Base-by-base conservation (phyloP, 176 grass and related monocot species). In the Pontederia crassipes region DNA sequence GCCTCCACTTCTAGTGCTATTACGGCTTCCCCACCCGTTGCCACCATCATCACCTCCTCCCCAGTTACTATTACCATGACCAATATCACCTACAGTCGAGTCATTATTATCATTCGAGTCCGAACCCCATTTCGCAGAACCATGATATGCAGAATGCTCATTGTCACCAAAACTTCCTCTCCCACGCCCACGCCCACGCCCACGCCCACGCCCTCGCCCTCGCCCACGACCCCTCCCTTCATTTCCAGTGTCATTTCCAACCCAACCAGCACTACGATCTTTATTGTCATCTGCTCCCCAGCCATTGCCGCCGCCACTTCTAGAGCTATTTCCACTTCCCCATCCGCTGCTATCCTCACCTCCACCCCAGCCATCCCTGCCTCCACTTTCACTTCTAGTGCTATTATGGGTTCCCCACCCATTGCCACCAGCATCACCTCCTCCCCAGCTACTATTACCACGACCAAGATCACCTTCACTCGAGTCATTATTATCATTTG, bases 141-240 rank as follows among this genome's bases (percentile, higher is more conserved):
- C 20, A 24, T 24, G 20, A 24, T 24, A 1, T 0, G 20, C 20
- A 24, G 20, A 24, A 24, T 24, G 20, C 20, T 24, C 20, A 24
- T 24, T 77, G 47, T 40, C 48, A 15, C 71, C 74, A 47, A 81
- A 83, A 75, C 74, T 71, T 26, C 72, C 80, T n/a, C 74, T 74
- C 20, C 80, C 75, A 18, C 58, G 67, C 12, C 63, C 67, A 17
- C 61, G 73, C 20, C 73, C 79, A 20, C 74, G 74, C 4, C n/a
- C n/a, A n/a, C n/a, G n/a, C 20, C 80, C 75, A 18, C 58, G 67
- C 11, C 69, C 73, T 17, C 61, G 73, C 35, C 73, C 79, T 18
- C 70, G 74, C 4, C 88, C 81, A 18, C 71, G 81, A 4, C 12
- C 70, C 72, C 69, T 69, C 26, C 73, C 75, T 48, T 17, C 58